phyloP scores from a whole-genome alignment of 768 basidiomycete genomes.

The Rhizopogon rudus region DNA sequence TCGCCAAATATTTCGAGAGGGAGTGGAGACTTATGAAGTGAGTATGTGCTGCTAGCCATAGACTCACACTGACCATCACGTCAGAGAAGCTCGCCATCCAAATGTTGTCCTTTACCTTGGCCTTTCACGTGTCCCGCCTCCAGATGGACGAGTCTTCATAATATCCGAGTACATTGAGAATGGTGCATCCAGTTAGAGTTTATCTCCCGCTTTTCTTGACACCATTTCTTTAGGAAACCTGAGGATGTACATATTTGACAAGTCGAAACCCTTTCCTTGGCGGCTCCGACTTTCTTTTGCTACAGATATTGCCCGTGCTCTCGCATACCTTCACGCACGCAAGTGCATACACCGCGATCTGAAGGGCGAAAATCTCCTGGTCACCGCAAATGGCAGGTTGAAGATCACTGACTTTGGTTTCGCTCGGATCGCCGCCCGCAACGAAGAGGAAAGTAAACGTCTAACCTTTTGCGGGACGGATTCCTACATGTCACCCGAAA shows the following conservation, averaged over 20 bases:
- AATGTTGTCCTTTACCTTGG: conserved; percentile 94
- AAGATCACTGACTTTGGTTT: conserved; percentile 99
- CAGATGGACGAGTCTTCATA: conserved; percentile 87
- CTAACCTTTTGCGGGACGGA: conserved; percentile 88
- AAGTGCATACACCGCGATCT: conserved; percentile 88
- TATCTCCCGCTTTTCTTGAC: neutral
- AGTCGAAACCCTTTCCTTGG: conserved; percentile 84
- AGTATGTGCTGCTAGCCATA: conserved; percentile 7
- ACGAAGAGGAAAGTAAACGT: conserved; percentile 82
- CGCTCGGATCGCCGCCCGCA: conserved; percentile 88
- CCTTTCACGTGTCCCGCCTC: conserved; percentile 71
- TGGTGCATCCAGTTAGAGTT: conserved; percentile 31
- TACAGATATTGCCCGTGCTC: conserved; percentile 87
- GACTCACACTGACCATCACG: neutral
- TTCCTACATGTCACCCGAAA: conserved; percentile 97
- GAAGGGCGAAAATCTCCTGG: conserved; percentile 96
- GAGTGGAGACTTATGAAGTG: conserved; percentile 97
- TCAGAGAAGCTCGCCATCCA: conserved; percentile 78
- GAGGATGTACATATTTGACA: conserved; percentile 86
- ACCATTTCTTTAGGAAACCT: conserved; percentile 49
- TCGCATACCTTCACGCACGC: conserved; percentile 96
- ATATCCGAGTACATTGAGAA: conserved; percentile 93
- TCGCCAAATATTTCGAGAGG: conserved; percentile 96
- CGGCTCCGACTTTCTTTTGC: conserved; percentile 91
- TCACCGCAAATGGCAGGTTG: conserved; percentile 88